A percentile compares a stretch with the other conserved stretches of the same genome.
These are phyloP conservation scores for Aquilaria sinensis DNA, from an alignment of 345 rosid species.

Conservation along the genomic window DNA sequence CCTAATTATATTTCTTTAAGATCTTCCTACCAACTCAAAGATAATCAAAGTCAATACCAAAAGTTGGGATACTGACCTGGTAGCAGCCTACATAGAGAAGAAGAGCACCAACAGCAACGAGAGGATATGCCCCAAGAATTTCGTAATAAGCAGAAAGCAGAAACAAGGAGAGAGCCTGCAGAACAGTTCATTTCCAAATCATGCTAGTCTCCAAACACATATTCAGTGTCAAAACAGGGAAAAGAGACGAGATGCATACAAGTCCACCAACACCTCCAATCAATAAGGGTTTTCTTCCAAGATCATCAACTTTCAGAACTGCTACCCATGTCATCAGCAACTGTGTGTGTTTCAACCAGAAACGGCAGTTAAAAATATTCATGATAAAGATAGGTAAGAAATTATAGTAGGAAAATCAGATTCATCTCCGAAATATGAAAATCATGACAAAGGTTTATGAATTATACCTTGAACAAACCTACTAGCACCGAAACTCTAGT, in stretches of 20 bases:
- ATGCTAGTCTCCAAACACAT: not conserved
- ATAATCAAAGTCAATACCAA: not conserved
- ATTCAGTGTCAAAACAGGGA: constrained; percentile 2
- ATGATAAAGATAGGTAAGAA: constrained; percentile 5
- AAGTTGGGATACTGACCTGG: constrained; percentile 49
- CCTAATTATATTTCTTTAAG: no score
- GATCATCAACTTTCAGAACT: constrained; percentile 79
- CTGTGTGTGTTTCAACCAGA: constrained; percentile 25
- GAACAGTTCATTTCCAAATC: constrained; percentile 3
- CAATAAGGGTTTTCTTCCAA: constrained; percentile 89
- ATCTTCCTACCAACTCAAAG: constrained; percentile 1
- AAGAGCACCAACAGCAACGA: constrained; percentile 74
- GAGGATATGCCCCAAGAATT: constrained; percentile 59
- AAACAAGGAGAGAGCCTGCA: constrained; percentile 71
- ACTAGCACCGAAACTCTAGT: constrained; percentile 84
- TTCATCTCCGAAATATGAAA: not conserved
- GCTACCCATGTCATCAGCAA: constrained; percentile 86
- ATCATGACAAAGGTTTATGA: not conserved
- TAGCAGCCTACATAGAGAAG: constrained; percentile 94
- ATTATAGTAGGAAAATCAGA: not conserved
- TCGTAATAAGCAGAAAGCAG: constrained; percentile 83
- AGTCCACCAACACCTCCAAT: constrained; percentile 93
- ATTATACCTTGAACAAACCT: constrained; percentile 78
- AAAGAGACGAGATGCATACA: constrained; percentile 32
- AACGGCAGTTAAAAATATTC: constrained; percentile 1